Base-by-base conservation (phyloP, 2,329 filamentous ascomycete genomes). In the Stachybotrys elegans region DNA sequence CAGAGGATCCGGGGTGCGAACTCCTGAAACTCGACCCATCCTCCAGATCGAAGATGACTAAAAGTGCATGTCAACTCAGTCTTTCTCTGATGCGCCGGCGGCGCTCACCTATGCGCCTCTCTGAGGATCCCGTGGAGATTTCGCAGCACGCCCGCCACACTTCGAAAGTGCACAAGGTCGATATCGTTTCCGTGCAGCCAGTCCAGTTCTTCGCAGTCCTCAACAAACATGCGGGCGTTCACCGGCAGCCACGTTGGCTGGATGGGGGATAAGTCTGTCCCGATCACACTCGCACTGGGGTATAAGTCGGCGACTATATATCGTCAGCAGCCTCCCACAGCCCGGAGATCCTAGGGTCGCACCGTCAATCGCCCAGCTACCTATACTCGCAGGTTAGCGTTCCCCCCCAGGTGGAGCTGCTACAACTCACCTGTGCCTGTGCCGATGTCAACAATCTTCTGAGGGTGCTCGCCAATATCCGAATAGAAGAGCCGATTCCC, bases 211-310 rank as follows among this genome's bases (percentile, higher is more conserved):
- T 66, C 78, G 41, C 74, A 72, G 54, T 84, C 80, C 52, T 84
- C 81, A 9, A 85, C 71, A 46, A 81, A 66, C 61, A 83, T 83
- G 7, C 68, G 69, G n/a, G 79, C 69, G 54, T 84, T 84, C 11
- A 75, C 70, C 14, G 79, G 81, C 12, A 83, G 68, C 60, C 65
- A 69, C 27, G 59, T 60, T 2, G 69, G 67, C 49, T 75, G 70
- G 17, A 73, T 73, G 3, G 71, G 68, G 4, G 68, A 70, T 16
- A 73, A 49, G 42, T 73, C 68, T 21, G 63, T 67, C 36, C 68
- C 69, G 14, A 68, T 45, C 3, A 72, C 63, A 36, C 60, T 62
- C 6, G 69, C 61, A 29, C 57, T 57, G n/a, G 68, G 68, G 43
- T 65, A 70, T 19, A 58, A 50, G 49, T 72, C 69, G 40, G 65